Evolutionary conservation across 495 filamentous ascomycete genomes (phyloP).

Genomic region (Xylaria acuta): DNA sequence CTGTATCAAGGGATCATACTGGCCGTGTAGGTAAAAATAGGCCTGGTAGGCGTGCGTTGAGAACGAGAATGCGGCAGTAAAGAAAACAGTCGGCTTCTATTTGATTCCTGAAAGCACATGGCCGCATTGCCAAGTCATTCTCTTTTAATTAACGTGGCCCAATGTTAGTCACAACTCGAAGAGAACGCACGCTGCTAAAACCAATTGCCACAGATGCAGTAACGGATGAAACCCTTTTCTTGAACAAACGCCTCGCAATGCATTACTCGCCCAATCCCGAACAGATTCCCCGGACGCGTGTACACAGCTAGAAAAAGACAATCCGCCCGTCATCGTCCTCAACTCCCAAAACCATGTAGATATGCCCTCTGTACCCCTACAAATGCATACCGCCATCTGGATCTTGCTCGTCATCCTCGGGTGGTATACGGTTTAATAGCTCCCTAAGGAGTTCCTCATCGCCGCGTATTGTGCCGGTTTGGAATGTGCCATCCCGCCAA

Average conservation of each 20-base stretch:
- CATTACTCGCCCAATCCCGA: background rate
- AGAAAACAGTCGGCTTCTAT: background rate
- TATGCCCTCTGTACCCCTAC: constrained; percentile 40
- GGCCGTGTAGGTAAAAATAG: background rate
- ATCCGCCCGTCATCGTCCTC: background rate
- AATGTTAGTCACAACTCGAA: background rate
- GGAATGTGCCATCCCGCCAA: constrained; percentile 63
- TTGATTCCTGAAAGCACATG: background rate
- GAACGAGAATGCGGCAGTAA: background rate
- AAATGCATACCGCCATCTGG: constrained; percentile 71
- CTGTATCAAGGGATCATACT: background rate
- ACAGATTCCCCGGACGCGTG: background rate
- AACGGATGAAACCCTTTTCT: background rate
- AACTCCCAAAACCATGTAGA: background rate
- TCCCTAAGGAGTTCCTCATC: constrained; percentile 57
- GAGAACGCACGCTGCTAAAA: background rate
- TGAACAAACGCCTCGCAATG: constrained; percentile 23
- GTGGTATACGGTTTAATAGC: constrained; percentile 43
- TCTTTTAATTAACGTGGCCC: background rate
- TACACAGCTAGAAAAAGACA: background rate
- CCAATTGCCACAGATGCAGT: background rate
- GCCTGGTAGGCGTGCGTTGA: background rate
- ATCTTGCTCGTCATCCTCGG: constrained; percentile 48
- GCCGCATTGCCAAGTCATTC: background rate
- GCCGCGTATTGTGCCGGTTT: constrained; percentile 53